Evolutionary conservation across 2,329 filamentous ascomycete species (phyloP).

Genomic region (Colletotrichum limetticola): DNA sequence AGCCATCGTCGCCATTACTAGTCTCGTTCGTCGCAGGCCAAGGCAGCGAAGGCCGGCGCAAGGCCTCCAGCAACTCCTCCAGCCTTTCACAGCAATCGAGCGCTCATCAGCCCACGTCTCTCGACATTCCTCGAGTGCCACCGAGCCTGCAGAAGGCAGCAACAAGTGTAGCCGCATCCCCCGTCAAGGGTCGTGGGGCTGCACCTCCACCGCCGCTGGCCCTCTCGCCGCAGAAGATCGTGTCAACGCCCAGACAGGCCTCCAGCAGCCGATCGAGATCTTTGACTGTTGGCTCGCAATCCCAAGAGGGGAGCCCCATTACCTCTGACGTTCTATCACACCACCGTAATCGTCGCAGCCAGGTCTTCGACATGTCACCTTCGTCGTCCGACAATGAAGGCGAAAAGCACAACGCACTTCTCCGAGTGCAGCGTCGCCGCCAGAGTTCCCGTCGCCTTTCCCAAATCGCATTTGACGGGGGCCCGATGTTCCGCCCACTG

Average conservation of each 20-base stretch:
- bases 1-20: conserved; percentile 79
- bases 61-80: conserved; percentile 91
- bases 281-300: conserved; percentile 92
- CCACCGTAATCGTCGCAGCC: conserved; percentile 91
- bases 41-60: conserved; percentile 80
- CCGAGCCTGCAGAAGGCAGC: conserved; percentile 70
- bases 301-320: conserved; percentile 88
- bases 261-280: conserved; percentile 82
- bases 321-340: conserved; percentile 74
- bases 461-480: conserved; percentile 86
- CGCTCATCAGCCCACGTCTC: conserved; percentile 74
- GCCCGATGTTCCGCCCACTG: conserved; percentile 87
- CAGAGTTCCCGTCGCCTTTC: conserved; percentile 96
- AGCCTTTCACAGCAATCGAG: conserved; percentile 83
- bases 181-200: conserved; percentile 64
- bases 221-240: conserved; percentile 71
- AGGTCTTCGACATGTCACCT: conserved; percentile 95
- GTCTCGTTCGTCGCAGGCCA: conserved; percentile 93
- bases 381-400: conserved; percentile 98
- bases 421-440: conserved; percentile 92
- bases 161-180: conserved; percentile 62
- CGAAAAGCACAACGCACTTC: conserved; percentile 86
- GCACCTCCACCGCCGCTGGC: conserved; percentile 62
- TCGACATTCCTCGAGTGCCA: conserved; percentile 75
- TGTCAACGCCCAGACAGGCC: conserved; percentile 70